Evolutionary conservation across 2,329 filamentous ascomycete species (phyloP), one percentile per base, ranked within the genome.

Genomic region (Stagonosporopsis vannaccii): DNA sequence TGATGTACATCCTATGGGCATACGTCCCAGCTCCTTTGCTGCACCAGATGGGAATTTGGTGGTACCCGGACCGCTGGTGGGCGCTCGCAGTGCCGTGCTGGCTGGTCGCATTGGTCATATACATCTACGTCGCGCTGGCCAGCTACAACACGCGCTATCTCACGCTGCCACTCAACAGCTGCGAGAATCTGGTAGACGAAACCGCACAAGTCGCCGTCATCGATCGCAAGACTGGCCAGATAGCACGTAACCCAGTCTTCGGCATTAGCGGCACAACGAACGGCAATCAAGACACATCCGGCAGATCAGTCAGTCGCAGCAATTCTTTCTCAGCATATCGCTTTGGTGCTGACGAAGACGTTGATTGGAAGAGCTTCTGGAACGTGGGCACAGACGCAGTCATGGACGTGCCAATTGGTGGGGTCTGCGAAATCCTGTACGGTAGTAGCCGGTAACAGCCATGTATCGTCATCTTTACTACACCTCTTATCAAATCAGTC

Each of bases 31-130:
- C 90, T 22, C 92, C 93, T 0, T 92, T 98, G 74, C 84, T 99
- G 39, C 92, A 97, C 74, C 91, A 91, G 56, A 84, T 99, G 53
- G 94, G 95, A 19, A 96, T 99, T 55, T 89, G 92, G 79, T 98
- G 98, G 82, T 99, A 97, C 70, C 95, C 95, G 1, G 92, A 97
- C 75, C 87, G 95, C 43, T 99, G 95, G 95, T 99, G 95, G 95
- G 91, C 91, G 43, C 84, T 99, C 19, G 95, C 95, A 1, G 87
- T 97, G 13, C 95, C 95, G 0, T 89, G 90, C 6, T 98, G 92
- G 81, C 81, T 97, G 28, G 93, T 97, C 51, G 93, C 95, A 84
- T 79, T 88, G 41, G 82, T 98, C 30, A 84, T 95, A 23, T 99
- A 96, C 79, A 96, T 97, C 61, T 99, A 97, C 78, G 87, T 97